These are phyloP conservation scores for Papiliotrema terrestris DNA, from an alignment of 1,284 basidiomycete genomes.

Conservation along the genomic window DNA sequence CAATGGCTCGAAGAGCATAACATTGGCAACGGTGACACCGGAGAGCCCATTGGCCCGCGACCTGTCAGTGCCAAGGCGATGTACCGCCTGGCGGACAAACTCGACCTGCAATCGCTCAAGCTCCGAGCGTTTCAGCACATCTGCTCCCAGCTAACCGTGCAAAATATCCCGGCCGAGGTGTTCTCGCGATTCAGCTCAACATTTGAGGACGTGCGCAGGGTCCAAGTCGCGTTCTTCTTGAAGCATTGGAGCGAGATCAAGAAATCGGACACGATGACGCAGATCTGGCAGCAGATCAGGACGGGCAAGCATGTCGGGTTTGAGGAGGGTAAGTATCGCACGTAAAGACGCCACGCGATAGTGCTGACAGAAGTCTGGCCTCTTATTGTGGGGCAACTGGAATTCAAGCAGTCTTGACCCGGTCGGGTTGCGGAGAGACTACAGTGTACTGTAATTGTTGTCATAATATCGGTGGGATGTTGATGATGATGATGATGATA, in stretches of 20 bases:
- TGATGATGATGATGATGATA: too few species aligned
- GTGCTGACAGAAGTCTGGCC: slow-evolving; percentile 27
- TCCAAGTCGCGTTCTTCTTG: slow-evolving; percentile 72
- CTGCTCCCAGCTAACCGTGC: slow-evolving; percentile 64
- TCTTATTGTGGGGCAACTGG: slow-evolving; percentile 29
- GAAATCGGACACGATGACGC: slow-evolving; percentile 70
- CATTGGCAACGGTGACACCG: slow-evolving; percentile 7
- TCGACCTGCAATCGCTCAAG: slow-evolving; percentile 43
- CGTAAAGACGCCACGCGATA: neutral
- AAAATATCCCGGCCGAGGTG: slow-evolving; percentile 79
- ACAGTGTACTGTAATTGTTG: too few species aligned
- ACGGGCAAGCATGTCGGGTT: slow-evolving; percentile 76
- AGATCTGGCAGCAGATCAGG: slow-evolving; percentile 77
- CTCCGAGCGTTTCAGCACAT: slow-evolving; percentile 61
- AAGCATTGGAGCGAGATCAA: slow-evolving; percentile 78
- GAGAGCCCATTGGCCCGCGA: slow-evolving; percentile 53
- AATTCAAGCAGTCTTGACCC: slow-evolving; percentile 1
- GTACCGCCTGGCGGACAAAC: slow-evolving; percentile 78
- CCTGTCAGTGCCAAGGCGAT: slow-evolving; percentile 83
- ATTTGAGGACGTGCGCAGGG: slow-evolving; percentile 78
- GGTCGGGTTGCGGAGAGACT: too few species aligned
- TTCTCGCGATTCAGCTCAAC: slow-evolving; percentile 79
- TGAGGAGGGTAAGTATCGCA: slow-evolving; percentile 47
- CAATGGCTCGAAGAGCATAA: slow-evolving; percentile 37
- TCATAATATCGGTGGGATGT: too few species aligned